These are phyloP conservation scores for Hypoxylon sp. DNA, from an alignment of 2,329 filamentous ascomycete species.

Conservation along the genomic window DNA sequence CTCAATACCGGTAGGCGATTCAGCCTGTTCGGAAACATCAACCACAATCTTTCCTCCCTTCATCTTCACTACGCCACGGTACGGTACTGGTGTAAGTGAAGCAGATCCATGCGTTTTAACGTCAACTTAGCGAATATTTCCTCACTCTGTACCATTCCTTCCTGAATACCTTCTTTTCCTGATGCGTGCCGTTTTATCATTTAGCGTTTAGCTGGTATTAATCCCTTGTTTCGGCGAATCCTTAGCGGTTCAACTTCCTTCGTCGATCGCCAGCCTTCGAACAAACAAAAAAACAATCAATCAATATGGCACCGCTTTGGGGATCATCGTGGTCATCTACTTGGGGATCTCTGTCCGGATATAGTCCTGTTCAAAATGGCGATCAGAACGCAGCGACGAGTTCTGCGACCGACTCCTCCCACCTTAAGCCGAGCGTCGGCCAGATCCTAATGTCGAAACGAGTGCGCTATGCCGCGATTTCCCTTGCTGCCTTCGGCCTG, in stretches of 20 bases:
- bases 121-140: constrained; percentile 8
- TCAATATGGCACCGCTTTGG: constrained; percentile 53
- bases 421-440: constrained; percentile 55
- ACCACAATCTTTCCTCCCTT: constrained; percentile 22
- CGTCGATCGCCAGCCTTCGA: constrained; percentile 17
- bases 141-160: constrained; percentile 11
- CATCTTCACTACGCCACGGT: constrained; percentile 26
- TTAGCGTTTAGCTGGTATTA: constrained; percentile 27
- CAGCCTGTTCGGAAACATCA: constrained; percentile 29
- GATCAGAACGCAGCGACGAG: constrained; percentile 42
- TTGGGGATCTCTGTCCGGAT: constrained; percentile 50
- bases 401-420: constrained; percentile 44
- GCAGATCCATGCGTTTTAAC: constrained; percentile 15
- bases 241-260: constrained; percentile 34
- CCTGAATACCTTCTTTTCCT: constrained; percentile 19
- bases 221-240: constrained; percentile 37
- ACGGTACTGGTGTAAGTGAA: constrained; percentile 17
- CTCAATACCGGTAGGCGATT: constrained; percentile 11
- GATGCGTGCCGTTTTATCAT: constrained; percentile 32
- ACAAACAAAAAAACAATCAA: constrained; percentile 16
- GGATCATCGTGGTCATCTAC: constrained; percentile 52
- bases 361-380: constrained; percentile 47
- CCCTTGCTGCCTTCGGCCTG: constrained; percentile 47
- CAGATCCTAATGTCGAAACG: constrained; percentile 58
- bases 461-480: constrained; percentile 51